Conservation (phyloP, 768 basidiomycete genomes). For the Russula vinacea region DNA sequence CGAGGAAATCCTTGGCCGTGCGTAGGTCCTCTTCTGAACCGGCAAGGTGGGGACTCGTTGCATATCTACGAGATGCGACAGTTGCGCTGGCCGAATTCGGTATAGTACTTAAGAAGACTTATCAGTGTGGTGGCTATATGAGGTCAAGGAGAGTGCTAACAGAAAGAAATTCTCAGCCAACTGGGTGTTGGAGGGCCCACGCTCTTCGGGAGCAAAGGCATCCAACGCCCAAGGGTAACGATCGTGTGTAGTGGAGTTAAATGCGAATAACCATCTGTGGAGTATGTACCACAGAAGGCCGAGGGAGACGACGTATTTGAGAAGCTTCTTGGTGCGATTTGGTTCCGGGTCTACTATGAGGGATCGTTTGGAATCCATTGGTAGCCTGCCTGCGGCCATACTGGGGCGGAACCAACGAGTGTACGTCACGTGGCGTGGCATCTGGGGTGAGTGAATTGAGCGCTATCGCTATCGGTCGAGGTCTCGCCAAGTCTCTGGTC, state of each 20-base stretch:
- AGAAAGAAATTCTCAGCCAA: slow-evolving; percentile 47
- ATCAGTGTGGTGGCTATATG: not conserved
- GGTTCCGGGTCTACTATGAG: not conserved
- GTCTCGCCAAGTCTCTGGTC: not conserved
- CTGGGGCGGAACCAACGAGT: no score
- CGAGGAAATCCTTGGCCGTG: slow-evolving; percentile 64
- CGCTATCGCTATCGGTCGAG: not conserved
- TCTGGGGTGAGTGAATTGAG: not conserved
- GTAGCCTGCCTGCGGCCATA: no score
- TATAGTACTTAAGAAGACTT: slow-evolving; percentile 41
- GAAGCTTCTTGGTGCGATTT: not conserved
- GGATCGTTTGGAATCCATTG: slow-evolving; percentile 2
- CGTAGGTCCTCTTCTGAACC: slow-evolving; percentile 54
- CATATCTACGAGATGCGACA: slow-evolving; percentile 49
- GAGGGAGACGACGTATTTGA: slow-evolving; percentile 19
- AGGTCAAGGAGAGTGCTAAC: slow-evolving; percentile 34
- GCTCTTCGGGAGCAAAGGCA: slow-evolving; percentile 31
- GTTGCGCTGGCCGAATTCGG: slow-evolving; percentile 51
- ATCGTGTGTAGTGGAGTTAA: not conserved
- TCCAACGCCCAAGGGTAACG: slow-evolving; percentile 22
- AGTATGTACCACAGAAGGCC: slow-evolving; percentile 20
- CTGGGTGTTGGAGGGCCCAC: slow-evolving; percentile 34
- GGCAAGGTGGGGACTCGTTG: slow-evolving; percentile 58
- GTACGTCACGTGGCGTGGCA: slow-evolving; percentile 3
- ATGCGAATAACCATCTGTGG: slow-evolving; percentile 19